These are phyloP conservation scores for Trametes villosa DNA, from an alignment of 768 basidiomycete species.

Conservation along the genomic window DNA sequence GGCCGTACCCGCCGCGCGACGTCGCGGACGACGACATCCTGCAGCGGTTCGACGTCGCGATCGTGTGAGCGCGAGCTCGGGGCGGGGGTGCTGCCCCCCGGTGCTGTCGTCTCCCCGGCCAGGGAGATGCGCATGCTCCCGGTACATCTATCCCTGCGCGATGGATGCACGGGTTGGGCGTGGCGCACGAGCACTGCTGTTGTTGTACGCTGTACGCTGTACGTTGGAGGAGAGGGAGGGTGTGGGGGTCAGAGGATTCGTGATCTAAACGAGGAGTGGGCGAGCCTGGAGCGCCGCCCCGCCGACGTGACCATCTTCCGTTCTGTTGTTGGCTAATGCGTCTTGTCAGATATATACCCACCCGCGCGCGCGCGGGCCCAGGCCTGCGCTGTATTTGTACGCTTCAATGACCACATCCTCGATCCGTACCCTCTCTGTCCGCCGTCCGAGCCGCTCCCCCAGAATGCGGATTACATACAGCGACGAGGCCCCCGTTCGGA, in stretches of 20 bases:
- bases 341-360: slow-evolving; percentile 7
- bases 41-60: slow-evolving; percentile 39
- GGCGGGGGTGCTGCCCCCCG: neutral
- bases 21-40: slow-evolving; percentile 73
- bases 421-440: neutral
- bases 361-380: neutral
- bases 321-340: slow-evolving; percentile 8
- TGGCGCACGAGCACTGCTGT: no score
- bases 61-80: slow-evolving; percentile 3
- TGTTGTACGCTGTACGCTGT: no score
- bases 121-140: no score
- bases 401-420: neutral
- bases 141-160: no score
- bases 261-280: neutral
- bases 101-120: neutral
- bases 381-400: slow-evolving; percentile 16
- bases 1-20: slow-evolving; percentile 65
- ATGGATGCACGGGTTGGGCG: no score
- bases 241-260: no score
- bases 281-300: neutral
- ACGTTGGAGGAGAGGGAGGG: no score
- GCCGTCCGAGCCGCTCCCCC: no score
- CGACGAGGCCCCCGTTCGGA: no score
- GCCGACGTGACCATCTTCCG: neutral
- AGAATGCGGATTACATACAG: no score